Base-by-base conservation (phyloP, 73 alveolate species). In the Tetrahymena thermophila region DNA sequence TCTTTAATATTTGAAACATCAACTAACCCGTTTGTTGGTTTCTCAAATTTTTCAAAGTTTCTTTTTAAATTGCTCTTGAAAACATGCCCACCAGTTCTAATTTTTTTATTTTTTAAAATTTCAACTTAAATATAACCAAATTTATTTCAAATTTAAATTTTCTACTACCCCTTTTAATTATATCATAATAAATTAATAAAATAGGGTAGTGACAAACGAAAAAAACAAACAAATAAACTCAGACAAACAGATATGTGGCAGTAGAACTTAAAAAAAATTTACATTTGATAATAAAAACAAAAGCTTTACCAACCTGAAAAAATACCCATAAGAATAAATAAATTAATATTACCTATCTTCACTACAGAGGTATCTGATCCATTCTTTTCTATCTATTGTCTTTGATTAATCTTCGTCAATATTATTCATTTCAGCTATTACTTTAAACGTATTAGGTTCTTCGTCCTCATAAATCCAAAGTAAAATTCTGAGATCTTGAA, bases 381-480 rank as follows among this genome's bases (percentile, higher is more conserved):
- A 94, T 94, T 94, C 96, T 83, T 94, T 93, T 58, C 96, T 94
- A 25, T 56, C 93, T 35, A 94, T 94, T 7, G 40, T 58, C 37
- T 71, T 93, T 11, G 96, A 94, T 58, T 94, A 25, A 94, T 94
- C 96, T 37, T 43, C 93, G 35, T 94, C 96, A 23, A 94, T 31
- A 11, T 40, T 94, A 25, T 94, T 71, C 96, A 94, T 94, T 94
- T 94, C 96, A 17, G 94, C 93, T 56, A 83, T 35, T 17, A 94
- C 37, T 94, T 93, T 71, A 35, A 83, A 94, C 23, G 85, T 83
- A 58, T 94, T 93, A 56, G 96, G 94, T 35, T 94, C 93, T n/a
- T 94, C 96, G 5, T 93, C 96, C 93, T 83, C 94, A 83, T 94
- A 94, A 34, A 71, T 93, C 85, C 93, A 94, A 19, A 94, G 85